Conservation (phyloP, 73 alveolate species). For the Tetrahymena thermophila region DNA sequence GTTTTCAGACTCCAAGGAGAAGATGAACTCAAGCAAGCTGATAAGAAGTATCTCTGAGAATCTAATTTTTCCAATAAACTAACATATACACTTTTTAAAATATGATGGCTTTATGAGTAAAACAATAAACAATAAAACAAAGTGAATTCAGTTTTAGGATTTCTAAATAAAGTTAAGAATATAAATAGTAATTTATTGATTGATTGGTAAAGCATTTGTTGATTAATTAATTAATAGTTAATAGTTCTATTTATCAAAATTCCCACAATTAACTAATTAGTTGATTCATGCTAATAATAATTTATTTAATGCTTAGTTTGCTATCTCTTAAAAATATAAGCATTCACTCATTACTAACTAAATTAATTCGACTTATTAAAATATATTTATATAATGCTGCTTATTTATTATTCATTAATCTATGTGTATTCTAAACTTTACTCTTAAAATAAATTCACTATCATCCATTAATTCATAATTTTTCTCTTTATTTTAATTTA, state of each 20-base stretch:
- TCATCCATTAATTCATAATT: no score
- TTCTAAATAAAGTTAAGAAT: background rate
- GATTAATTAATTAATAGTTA: background rate
- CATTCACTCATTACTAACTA: background rate
- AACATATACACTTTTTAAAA: background rate
- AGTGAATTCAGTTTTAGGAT: background rate
- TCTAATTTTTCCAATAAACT: background rate
- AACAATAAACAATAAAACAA: background rate
- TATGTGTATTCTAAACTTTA: background rate
- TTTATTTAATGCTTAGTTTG: background rate
- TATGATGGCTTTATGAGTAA: background rate
- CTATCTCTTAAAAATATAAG: no score
- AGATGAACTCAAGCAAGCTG: constrained; percentile 55
- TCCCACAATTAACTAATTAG: background rate
- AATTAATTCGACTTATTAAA: background rate
- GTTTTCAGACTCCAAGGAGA: constrained; percentile 59
- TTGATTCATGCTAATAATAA: background rate
- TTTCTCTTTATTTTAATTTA: no score
- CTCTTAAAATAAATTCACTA: background rate
- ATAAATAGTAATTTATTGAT: no score
- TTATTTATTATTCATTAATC: background rate
- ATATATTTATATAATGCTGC: background rate
- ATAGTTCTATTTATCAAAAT: background rate
- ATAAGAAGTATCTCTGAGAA: constrained; percentile 49
- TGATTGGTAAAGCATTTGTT: background rate